A percentile compares a stretch with the other conserved stretches of the same genome.
phyloP scores from a whole-genome alignment of 305 asterid genomes.

The Rubia balearica region DNA sequence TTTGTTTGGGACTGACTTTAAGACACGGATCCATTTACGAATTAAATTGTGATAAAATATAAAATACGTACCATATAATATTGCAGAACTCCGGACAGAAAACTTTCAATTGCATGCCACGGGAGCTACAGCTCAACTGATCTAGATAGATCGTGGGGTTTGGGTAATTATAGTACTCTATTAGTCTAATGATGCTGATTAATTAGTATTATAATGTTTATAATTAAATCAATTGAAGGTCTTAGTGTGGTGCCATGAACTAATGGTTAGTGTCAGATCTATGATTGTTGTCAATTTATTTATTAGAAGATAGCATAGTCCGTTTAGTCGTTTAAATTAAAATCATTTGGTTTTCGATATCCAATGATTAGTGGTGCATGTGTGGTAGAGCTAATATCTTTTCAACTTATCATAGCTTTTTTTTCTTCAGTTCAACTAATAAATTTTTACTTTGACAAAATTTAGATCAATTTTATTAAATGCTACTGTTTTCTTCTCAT shows the following conservation, averaged over 20 bases:
- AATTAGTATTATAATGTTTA: no score
- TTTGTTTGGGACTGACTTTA: no score
- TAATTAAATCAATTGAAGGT: neutral
- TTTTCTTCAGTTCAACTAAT: no score
- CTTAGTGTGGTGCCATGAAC: neutral
- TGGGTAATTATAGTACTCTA: neutral
- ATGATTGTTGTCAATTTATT: neutral
- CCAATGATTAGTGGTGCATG: neutral
- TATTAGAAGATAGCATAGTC: neutral
- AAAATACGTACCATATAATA: neutral
- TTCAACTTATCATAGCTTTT: no score
- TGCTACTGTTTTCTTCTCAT: no score
- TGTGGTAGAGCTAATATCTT: no score
- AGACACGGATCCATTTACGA: no score
- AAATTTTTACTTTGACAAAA: no score
- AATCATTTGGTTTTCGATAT: neutral
- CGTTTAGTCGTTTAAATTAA: neutral
- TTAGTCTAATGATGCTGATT: neutral
- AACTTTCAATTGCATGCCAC: neutral
- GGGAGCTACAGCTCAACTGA: neutral
- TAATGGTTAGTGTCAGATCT: constrained; percentile 8
- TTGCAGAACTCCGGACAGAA: neutral
- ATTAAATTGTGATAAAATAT: no score
- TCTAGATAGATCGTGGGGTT: neutral
- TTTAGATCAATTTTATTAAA: no score